Base-by-base conservation (phyloP, 1,284 basidiomycete species). In the Cryptococcus sp. region DNA sequence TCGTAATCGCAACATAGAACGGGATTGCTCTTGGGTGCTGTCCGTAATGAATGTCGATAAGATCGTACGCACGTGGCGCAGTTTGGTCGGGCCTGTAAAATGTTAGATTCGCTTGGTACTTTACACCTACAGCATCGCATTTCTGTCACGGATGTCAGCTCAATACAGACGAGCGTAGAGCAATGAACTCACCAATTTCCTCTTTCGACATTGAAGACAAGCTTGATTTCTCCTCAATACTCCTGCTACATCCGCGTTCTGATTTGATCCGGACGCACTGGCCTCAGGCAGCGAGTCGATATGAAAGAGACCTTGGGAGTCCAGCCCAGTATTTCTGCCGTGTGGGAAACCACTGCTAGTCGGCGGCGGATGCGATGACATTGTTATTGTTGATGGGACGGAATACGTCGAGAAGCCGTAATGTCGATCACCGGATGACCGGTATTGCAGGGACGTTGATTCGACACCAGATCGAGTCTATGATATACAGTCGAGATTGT, bases 61-160 rank as follows among this genome's bases (percentile, higher is more conserved):
- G 74, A 76, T 45, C 77, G 56, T 1, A 77, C 66, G 54, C 78
- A 79, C 0, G 78, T 78, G 1, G 70, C 68, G 62, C 78, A 79
- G 46, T 78, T 70, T 1, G 77, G 77, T 47, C 74, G 63, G 27
- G 66, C 56, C 64, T 65, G 17, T 23, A 42, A 20, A 10, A 8
- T 30, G 22, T 64, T 22, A 64, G 58, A 43, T 10, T n/a, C 16
- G 16, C 19, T 47, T 25, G 5, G 39, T 13, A 20, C n/a, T 35
- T 3, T n/a, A 20, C 8, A 51, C 63, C 38, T 55, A 68, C 65
- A 11, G 75, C 75, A 62, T 77, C 75, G 55, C 75, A 77, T 74
- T 77, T 77, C 75, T 75, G 63, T 22, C 10, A 41, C 49, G 25
- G 16, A 4, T 23, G 20, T 23, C 25, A 30, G 22, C 22, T 57